Evolutionary conservation across 306 rosid genomes (phyloP).

Genomic region (Vachellia collinsii): DNA sequence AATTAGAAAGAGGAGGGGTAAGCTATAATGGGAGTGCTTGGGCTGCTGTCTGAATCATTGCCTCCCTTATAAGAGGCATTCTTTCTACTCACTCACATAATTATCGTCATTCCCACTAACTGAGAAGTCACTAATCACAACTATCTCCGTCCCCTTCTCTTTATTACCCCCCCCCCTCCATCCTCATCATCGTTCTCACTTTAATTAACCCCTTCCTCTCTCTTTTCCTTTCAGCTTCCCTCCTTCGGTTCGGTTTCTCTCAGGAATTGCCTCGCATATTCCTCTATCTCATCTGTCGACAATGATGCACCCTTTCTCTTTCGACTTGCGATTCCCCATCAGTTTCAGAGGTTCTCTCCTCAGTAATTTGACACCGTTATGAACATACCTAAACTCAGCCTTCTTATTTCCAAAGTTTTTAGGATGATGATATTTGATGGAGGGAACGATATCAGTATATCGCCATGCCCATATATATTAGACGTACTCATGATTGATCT

Average conservation of each 20-base stretch:
- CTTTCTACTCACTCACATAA: not conserved
- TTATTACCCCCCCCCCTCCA: no score
- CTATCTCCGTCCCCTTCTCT: no score
- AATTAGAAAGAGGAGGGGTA: not conserved
- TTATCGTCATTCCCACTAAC: not conserved
- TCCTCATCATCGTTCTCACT: no score
- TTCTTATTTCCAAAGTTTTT: no score
- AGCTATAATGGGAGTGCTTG: not conserved
- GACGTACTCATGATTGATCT: not conserved
- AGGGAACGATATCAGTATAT: not conserved
- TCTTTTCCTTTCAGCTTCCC: not conserved
- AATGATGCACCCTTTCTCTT: not conserved
- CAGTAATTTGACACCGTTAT: not conserved
- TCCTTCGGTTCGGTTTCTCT: not conserved
- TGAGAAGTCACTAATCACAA: not conserved
- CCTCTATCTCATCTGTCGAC: not conserved
- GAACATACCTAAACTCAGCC: no score
- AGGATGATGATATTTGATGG: not conserved
- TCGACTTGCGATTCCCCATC: not conserved
- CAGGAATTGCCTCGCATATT: not conserved
- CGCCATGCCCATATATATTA: not conserved
- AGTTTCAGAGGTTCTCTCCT: no score
- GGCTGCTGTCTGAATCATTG: conserved; percentile 39
- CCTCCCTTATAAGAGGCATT: conserved; percentile 36
- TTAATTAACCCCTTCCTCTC: not conserved